Conservation (phyloP, 805 yeast genomes). For the Candida pini region DNA sequence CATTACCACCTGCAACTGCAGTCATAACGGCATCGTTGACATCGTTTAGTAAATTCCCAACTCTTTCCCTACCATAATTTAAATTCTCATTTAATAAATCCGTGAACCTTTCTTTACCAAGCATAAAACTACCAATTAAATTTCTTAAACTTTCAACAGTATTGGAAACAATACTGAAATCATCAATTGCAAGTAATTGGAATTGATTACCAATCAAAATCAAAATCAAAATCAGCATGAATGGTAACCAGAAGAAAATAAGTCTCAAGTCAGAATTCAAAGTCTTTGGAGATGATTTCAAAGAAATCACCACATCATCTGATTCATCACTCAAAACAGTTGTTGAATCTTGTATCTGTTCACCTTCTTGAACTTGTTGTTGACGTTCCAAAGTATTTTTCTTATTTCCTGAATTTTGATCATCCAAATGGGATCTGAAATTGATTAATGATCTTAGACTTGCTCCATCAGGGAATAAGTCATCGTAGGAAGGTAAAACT, state of each 20-base stretch:
- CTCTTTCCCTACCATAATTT: conserved; percentile 26
- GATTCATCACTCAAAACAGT: background rate
- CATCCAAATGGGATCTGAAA: conserved; percentile 21
- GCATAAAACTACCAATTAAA: conserved; percentile 41
- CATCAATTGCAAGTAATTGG: conserved; percentile 18
- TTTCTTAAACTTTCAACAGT: conserved; percentile 37
- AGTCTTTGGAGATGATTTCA: conserved; percentile 33
- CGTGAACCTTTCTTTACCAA: conserved; percentile 39
- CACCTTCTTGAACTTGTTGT: conserved; percentile 1
- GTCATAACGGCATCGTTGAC: conserved; percentile 38
- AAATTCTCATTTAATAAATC: conserved; percentile 30
- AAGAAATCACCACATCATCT: conserved; percentile 16
- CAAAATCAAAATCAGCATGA: conserved; percentile 50
- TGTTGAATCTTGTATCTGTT: background rate
- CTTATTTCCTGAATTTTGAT: no score
- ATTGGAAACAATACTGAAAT: conserved; percentile 17
- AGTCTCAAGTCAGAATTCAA: conserved; percentile 75
- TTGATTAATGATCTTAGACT: conserved; percentile 25
- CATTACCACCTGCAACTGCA: conserved; percentile 26
- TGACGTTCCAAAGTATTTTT: no score
- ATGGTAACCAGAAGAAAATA: conserved; percentile 87
- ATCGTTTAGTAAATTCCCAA: conserved; percentile 31
- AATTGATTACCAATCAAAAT: conserved; percentile 27
- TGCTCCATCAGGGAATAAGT: conserved; percentile 56
- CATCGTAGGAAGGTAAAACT: conserved; percentile 67